Evolutionary conservation across 169 alveolate genomes (phyloP).

Genomic region (Cryptosporidium bovis): DNA sequence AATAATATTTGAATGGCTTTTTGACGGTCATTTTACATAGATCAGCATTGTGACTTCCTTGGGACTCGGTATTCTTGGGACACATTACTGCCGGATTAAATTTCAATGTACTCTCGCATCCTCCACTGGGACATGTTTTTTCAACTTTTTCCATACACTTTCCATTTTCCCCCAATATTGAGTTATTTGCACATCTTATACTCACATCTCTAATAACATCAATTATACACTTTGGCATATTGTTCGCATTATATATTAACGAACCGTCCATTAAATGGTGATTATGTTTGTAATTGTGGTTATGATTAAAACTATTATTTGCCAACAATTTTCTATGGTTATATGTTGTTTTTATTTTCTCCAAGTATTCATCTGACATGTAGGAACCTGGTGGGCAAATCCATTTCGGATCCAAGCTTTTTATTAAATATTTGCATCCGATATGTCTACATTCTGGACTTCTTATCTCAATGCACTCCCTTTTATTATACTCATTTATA

Average conservation of each 20-base stretch:
- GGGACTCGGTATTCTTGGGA: slow-evolving; percentile 24
- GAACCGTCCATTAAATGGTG: not conserved
- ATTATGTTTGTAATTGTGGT: not conserved
- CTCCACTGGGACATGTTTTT: slow-evolving; percentile 43
- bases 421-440: slow-evolving; percentile 11
- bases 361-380: not conserved
- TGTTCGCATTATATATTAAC: not conserved
- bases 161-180: slow-evolving; percentile 4
- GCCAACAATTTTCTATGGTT: not conserved
- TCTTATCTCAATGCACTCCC: slow-evolving; percentile 29
- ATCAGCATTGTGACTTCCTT: slow-evolving; percentile 55
- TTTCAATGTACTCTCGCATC: slow-evolving; percentile 48
- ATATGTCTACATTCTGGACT: slow-evolving; percentile 23
- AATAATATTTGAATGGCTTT: slow-evolving; percentile 37
- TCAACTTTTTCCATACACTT: slow-evolving; percentile 23
- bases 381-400: slow-evolving; percentile 26
- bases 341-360: not conserved
- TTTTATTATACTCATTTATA: slow-evolving; percentile 10
- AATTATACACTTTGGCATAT: slow-evolving; percentile 30
- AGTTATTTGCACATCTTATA: slow-evolving; percentile 4
- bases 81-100: slow-evolving; percentile 42
- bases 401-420: slow-evolving; percentile 40
- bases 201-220: not conserved
- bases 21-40: slow-evolving; percentile 26
- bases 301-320: not conserved